Evolutionary conservation across 148 eudicot genomes (phyloP).

Genomic region (Nepenthes gracilis): DNA sequence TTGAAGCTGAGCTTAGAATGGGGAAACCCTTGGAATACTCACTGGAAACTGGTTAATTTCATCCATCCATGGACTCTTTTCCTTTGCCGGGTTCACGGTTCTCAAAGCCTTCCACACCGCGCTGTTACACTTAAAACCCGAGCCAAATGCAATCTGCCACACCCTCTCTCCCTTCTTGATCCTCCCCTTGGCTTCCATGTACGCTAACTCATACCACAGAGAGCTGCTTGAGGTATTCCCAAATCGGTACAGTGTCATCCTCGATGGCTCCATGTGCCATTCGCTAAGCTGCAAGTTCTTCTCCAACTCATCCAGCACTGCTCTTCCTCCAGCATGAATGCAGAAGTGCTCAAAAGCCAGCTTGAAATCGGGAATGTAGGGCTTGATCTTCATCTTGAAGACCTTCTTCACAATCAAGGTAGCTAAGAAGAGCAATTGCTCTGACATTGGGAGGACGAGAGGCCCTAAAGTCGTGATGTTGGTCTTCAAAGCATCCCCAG

Average conservation of each 20-base stretch:
- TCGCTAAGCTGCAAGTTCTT: slow-evolving; percentile 8
- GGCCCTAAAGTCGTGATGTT: slow-evolving; percentile 7
- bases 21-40: slow-evolving; percentile 7
- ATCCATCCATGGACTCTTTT: slow-evolving; percentile 9
- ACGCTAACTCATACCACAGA: slow-evolving; percentile 10
- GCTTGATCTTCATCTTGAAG: slow-evolving; percentile 11
- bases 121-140: slow-evolving; percentile 10
- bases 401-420: slow-evolving; percentile 8
- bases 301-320: slow-evolving; percentile 6
- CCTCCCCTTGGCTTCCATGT: slow-evolving; percentile 11
- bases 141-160: slow-evolving; percentile 11
- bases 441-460: slow-evolving; percentile 9
- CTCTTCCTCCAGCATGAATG: slow-evolving; percentile 9
- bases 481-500: slow-evolving; percentile 8
- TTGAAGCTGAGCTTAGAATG: not conserved
- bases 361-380: slow-evolving; percentile 10
- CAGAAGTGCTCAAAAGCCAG: slow-evolving; percentile 11
- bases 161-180: slow-evolving; percentile 9
- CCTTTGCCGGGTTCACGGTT: slow-evolving; percentile 5
- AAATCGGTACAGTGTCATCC: slow-evolving; percentile 9
- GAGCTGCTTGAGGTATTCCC: slow-evolving; percentile 11
- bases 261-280: slow-evolving; percentile 12
- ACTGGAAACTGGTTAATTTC: slow-evolving; percentile 9
- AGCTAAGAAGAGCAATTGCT: slow-evolving; percentile 7
- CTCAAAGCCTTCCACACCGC: slow-evolving; percentile 11